Evolutionary conservation across 805 yeast genomes (phyloP), one percentile per base, ranked within the genome.

Genomic region (Metschnikowia proteae): DNA sequence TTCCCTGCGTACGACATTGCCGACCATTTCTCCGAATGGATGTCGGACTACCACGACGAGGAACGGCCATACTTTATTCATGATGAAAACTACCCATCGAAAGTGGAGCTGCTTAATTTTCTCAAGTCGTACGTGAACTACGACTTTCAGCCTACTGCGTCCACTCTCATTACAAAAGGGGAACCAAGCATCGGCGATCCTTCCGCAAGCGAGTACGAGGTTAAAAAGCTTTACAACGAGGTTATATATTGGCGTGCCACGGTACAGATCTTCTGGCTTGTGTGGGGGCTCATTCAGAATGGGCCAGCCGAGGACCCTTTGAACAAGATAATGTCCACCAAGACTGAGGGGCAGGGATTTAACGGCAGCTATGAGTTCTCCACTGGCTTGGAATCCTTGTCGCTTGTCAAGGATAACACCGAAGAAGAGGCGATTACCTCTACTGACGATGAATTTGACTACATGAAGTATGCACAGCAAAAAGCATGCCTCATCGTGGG

Each of bases 1-100:
- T 74, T 83, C 39, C 89, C 96, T 1, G 96, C 95, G 2, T 88
- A 76, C 63, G 99, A 94, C 64, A 80, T 94, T 48, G 91, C 91
- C 10, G 91, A 94, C 65, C 99, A 94, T 70, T 87, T 94, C 57
- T 79, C 87, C 55, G 99, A 92, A 70, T 92, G 99, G 99, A 94
- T 91, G 97, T 79, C 88, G 43, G 89, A 94, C 70, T 94, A 92
- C 63, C 88, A 85, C 60, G 80, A 82, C 56, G 79, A 83, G 0
- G 70, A 74, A 17, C 52, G 56, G 42, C 67, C 74, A 11, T 80
- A 85, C 63, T 78, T 67, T 48, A 70, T 86, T n/a, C 74, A 79
- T 57, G 71, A 68, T 31, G 68, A 75, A 9, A 67, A 70, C 34
- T 94, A 78, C 66, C 99, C 99, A 7, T 70, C 73, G 10, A 71